Evolutionary conservation across 2,329 filamentous ascomycete species (phyloP).

Genomic region (Tolypocladium tundrense): DNA sequence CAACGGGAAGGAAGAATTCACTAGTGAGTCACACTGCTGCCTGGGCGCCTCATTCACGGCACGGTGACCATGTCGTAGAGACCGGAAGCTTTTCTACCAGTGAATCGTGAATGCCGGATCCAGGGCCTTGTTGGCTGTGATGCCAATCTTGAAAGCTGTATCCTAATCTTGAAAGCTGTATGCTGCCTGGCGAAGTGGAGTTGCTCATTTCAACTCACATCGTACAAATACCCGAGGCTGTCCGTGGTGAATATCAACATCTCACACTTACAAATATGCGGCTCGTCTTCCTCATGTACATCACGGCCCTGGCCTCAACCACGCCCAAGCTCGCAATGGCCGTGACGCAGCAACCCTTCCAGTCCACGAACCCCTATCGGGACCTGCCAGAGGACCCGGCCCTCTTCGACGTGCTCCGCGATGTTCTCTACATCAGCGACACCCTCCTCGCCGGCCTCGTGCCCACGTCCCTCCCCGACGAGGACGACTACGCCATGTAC

Average conservation of each 20-base stretch:
- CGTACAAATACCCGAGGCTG: neutral
- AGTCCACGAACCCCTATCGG: neutral
- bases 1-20: neutral
- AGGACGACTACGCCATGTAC: neutral
- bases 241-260: too few relatives aligned
- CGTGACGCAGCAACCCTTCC: neutral
- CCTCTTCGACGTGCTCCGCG: neutral
- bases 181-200: neutral
- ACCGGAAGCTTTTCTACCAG: neutral
- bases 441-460: neutral
- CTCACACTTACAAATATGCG: neutral
- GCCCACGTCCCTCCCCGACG: neutral
- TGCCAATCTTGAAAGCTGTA: neutral
- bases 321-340: neutral
- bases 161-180: too few relatives aligned
- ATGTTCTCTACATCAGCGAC: neutral
- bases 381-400: neutral
- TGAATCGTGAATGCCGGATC: neutral
- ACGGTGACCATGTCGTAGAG: neutral
- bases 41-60: neutral
- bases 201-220: neutral
- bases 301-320: neutral
- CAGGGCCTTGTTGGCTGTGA: neutral
- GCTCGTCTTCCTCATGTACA: neutral
- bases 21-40: neutral